A percentile compares a stretch with the other conserved stretches of the same genome.
phyloP scores from a whole-genome alignment of 208 protist genomes.

The Acanthamoeba culbertsoni region DNA sequence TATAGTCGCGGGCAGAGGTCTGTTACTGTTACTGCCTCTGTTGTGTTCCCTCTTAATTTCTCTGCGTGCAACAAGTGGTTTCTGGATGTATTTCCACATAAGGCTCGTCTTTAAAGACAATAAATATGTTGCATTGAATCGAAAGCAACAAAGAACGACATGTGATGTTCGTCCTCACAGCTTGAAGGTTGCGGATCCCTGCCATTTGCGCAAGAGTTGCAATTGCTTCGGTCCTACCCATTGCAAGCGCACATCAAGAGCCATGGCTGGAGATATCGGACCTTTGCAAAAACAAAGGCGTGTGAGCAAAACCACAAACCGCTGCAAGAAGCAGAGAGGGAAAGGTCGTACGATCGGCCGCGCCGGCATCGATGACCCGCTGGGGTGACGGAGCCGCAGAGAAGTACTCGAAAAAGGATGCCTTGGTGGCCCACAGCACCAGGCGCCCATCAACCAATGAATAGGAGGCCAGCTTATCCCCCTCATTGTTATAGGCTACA shows the following conservation, averaged over 20 bases:
- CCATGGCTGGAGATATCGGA: not conserved
- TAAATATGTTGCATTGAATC: too few relatives aligned
- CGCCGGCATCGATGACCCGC: not conserved
- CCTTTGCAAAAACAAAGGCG: not conserved
- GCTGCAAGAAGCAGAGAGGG: too few relatives aligned
- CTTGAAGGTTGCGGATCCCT: not conserved
- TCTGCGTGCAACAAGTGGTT: too few relatives aligned
- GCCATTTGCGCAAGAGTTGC: not conserved
- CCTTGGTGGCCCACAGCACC: constrained; percentile 70
- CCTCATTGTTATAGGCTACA: constrained; percentile 69
- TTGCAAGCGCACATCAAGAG: not conserved
- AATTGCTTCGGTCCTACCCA: not conserved
- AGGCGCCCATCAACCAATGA: constrained; percentile 65
- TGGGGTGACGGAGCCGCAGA: not conserved
- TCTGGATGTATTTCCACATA: too few relatives aligned
- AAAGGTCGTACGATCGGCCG: not conserved
- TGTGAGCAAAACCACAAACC: too few relatives aligned
- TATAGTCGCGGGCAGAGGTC: too few relatives aligned
- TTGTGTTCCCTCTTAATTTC: too few relatives aligned
- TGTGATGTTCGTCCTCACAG: too few relatives aligned
- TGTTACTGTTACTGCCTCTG: too few relatives aligned
- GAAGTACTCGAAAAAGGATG: constrained; percentile 72
- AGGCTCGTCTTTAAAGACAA: too few relatives aligned
- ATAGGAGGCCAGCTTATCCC: constrained; percentile 73
- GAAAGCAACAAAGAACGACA: too few relatives aligned